phyloP scores from a whole-genome alignment of 2,329 filamentous ascomycete genomes.

The Aspergillus eucalypticola region DNA sequence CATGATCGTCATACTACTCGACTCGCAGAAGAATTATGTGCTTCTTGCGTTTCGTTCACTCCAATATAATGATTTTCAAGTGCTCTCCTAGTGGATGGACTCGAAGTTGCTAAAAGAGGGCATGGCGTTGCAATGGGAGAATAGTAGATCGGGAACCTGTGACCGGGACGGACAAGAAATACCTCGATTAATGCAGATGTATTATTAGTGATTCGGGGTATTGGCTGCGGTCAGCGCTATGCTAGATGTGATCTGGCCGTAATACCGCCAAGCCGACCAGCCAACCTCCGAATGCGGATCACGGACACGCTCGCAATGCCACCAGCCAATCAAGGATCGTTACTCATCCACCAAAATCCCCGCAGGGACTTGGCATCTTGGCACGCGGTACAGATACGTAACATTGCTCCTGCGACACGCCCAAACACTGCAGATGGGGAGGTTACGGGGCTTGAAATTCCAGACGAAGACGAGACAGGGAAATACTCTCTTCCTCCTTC shows the following conservation, averaged over 20 bases:
- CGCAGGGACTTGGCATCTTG: constrained; percentile 26
- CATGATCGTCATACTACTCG: too few relatives aligned
- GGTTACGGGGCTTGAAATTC: not conserved
- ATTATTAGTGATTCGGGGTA: not conserved
- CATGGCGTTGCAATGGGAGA: too few relatives aligned
- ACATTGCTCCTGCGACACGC: not conserved
- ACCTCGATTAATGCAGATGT: too few relatives aligned
- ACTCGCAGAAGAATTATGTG: too few relatives aligned
- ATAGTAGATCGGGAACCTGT: too few relatives aligned
- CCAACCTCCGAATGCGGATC: constrained; percentile 25
- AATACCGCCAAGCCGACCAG: constrained; percentile 22
- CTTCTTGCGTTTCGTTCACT: too few relatives aligned
- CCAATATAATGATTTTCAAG: too few relatives aligned
- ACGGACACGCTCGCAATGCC: constrained; percentile 4
- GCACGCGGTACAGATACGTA: constrained; percentile 15
- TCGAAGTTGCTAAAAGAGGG: too few relatives aligned
- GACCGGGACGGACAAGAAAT: too few relatives aligned
- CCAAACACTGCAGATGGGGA: not conserved
- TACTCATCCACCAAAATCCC: constrained; percentile 13
- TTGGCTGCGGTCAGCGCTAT: not conserved
- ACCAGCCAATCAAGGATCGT: constrained; percentile 11
- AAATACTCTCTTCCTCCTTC: not conserved
- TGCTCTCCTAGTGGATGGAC: too few relatives aligned
- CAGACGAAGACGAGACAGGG: not conserved
- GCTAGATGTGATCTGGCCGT: constrained; percentile 3